Evolutionary conservation across 345 rosid species (phyloP), one percentile per base, ranked within the genome.

Genomic region (Clausena lansium): DNA sequence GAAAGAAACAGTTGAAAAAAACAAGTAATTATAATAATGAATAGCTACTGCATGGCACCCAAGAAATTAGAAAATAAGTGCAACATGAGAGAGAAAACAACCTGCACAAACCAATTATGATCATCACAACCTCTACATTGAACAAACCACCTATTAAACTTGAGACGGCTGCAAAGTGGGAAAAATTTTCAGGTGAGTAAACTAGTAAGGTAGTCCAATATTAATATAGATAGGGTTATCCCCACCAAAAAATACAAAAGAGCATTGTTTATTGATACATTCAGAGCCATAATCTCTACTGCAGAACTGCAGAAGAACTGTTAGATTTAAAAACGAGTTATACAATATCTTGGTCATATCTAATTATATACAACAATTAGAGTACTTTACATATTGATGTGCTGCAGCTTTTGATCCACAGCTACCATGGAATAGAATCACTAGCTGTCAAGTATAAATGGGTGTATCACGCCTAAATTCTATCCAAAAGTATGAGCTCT

Each of bases 51-150:
- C 58, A 8, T 47, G 5, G 13, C 28, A 17, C 28, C 74, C 59
- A 27, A 71, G 11, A 47, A 69, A 64, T 61, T 24, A n/a, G 22
- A 54, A 67, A n/a, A 10, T 36, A 36, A 4, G 22, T 6, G 66
- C 22, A 20, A 19, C 22, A 72, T 10, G 10, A 13, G 35, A 65
- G n/a, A 38, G 71, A 65, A 24, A 81, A 81, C 78, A 80, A 91
- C 94, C 92, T 82, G 73, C 68, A 81, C 63, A 89, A 61, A 73
- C 92, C 94, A 70, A 85, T 77, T 14, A 84, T 38, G 45, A 88
- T 83, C 84, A 89, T 33, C 20, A 70, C 76, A 68, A 86, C 82
- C 84, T 84, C 86, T 76, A 32, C 76, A 79, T 82, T 87, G 78
- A 91, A 85, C 73, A 83, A 22, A 52, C 75, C 30, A 79, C 83